Conservation (phyloP, 2,329 filamentous ascomycete species). For the Ophiognomonia clavigignenti-juglandacearum region DNA sequence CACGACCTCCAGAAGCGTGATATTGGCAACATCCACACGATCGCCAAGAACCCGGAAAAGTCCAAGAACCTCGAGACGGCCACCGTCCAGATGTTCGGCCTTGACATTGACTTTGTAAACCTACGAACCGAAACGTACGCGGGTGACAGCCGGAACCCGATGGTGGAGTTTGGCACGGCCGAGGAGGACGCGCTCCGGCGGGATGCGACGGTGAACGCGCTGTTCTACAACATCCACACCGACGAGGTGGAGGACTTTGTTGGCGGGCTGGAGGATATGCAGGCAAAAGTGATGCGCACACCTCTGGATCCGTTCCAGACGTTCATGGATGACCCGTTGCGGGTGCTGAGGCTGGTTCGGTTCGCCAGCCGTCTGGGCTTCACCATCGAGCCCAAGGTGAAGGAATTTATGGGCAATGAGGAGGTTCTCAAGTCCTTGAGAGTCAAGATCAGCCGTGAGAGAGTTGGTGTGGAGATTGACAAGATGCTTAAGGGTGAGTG, state of each 20-base stretch:
- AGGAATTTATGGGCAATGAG: slow-evolving; percentile 69
- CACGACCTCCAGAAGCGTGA: slow-evolving; percentile 55
- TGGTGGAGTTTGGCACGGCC: slow-evolving; percentile 90
- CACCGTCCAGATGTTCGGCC: slow-evolving; percentile 76
- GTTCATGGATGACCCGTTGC: slow-evolving; percentile 88
- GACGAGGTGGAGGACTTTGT: slow-evolving; percentile 81
- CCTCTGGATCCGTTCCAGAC: slow-evolving; percentile 85
- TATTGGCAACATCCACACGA: slow-evolving; percentile 77
- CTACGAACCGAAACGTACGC: slow-evolving; percentile 86
- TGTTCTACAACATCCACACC: slow-evolving; percentile 91
- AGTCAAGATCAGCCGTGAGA: slow-evolving; percentile 86
- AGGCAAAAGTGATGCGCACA: slow-evolving; percentile 68
- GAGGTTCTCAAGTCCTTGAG: slow-evolving; percentile 75
- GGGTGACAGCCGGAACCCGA: slow-evolving; percentile 82
- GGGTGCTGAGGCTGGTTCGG: slow-evolving; percentile 79
- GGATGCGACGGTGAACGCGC: slow-evolving; percentile 90
- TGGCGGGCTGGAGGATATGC: slow-evolving; percentile 71
- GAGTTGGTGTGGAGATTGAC: slow-evolving; percentile 80
- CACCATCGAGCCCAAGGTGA: slow-evolving; percentile 64
- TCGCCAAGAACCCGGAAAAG: slow-evolving; percentile 89
- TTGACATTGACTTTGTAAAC: slow-evolving; percentile 94
- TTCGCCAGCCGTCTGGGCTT: slow-evolving; percentile 86
- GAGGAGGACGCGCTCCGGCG: slow-evolving; percentile 84
- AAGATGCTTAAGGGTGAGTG: slow-evolving; percentile 81
- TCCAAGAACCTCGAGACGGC: slow-evolving; percentile 94